These are phyloP conservation scores for Phytophthora nicotianae DNA, from an alignment of 352 stramenopile species.

Conservation along the genomic window DNA sequence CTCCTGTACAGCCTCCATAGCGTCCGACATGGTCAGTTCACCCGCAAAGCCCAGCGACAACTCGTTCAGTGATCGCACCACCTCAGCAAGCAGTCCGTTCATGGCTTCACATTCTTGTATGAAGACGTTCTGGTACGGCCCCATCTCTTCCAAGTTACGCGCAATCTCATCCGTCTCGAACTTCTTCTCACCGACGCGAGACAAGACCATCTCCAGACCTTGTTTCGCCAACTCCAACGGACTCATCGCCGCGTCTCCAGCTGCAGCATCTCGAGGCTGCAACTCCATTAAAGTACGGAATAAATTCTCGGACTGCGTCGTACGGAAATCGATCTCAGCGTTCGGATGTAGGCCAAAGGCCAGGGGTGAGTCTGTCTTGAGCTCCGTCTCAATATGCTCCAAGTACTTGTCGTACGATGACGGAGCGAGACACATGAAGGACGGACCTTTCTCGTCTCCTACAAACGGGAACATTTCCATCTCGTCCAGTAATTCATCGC, in stretches of 20 bases:
- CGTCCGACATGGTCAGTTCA: conserved; percentile 97
- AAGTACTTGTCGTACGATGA: conserved; percentile 98
- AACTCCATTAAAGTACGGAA: conserved; percentile 97
- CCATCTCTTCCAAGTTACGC: conserved; percentile 93
- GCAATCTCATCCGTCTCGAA: conserved; percentile 98
- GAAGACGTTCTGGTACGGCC: conserved; percentile 97
- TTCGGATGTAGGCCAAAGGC: conserved; percentile 98
- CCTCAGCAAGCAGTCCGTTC: conserved; percentile 95
- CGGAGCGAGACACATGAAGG: conserved; percentile 94
- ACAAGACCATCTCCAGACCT: conserved; percentile 93
- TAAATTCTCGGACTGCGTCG: conserved; percentile 95
- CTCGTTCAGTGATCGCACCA: conserved; percentile 96
- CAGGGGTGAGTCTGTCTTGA: conserved; percentile 96
- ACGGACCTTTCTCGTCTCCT: conserved; percentile 95
- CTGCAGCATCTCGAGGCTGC: conserved; percentile 90
- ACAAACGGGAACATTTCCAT: conserved; percentile 99
- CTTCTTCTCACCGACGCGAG: conserved; percentile 96
- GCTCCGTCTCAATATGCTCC: conserved; percentile 96
- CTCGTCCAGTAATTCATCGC: conserved; percentile 97
- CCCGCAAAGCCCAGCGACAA: conserved; percentile 96
- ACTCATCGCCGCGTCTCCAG: conserved; percentile 89
- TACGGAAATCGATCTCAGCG: conserved; percentile 98
- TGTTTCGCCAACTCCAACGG: conserved; percentile 92
- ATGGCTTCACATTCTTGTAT: conserved; percentile 98
- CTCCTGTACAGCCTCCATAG: conserved; percentile 96